Percentiles rank a stretch among this genome's conserved stretches.
Conservation (phyloP, 257 asterid species). For the Datura wrightii region DNA sequence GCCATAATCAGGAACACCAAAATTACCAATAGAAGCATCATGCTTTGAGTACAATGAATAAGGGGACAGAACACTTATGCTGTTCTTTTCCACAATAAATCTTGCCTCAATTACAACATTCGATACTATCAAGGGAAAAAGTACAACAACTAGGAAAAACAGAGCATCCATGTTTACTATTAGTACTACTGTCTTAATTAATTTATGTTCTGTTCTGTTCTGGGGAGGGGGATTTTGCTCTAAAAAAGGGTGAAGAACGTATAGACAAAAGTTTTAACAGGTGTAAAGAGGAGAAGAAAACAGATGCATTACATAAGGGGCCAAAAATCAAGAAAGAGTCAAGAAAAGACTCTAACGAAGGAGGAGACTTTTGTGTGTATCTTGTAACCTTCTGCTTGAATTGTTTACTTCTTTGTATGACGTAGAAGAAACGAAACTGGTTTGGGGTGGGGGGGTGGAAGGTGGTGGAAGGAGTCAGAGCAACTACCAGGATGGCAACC, state of each 20-base stretch:
- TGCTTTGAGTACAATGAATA: slow-evolving; percentile 58
- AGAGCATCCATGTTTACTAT: background rate
- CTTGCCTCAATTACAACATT: slow-evolving; percentile 37
- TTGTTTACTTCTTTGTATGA: slow-evolving; percentile 35
- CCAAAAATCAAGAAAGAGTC: slow-evolving; percentile 22
- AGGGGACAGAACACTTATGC: slow-evolving; percentile 74
- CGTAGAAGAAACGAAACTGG: slow-evolving; percentile 50
- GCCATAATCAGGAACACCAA: slow-evolving; percentile 94
- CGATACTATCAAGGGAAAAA: slow-evolving; percentile 34
- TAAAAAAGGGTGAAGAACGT: background rate
- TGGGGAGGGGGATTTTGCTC: background rate
- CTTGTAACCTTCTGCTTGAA: background rate
- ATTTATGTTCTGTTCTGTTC: background rate
- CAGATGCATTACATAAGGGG: slow-evolving; percentile 17
- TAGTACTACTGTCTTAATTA: background rate
- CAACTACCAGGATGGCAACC: slow-evolving; percentile 43
- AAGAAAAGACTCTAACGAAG: slow-evolving; percentile 30
- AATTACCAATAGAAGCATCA: slow-evolving; percentile 91
- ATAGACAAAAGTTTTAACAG: slow-evolving; percentile 32
- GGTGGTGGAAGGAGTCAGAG: slow-evolving; percentile 23
- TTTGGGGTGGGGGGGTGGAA: slow-evolving; percentile 14
- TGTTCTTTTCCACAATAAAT: slow-evolving; percentile 86
- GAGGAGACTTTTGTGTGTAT: slow-evolving; percentile 43
- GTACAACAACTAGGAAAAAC: slow-evolving; percentile 4
- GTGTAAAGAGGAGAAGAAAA: slow-evolving; percentile 33